Percentiles rank a stretch among this genome's conserved stretches.
phyloP scores from a whole-genome alignment of 164 flowering plant species.

The Magnolia sinica region DNA sequence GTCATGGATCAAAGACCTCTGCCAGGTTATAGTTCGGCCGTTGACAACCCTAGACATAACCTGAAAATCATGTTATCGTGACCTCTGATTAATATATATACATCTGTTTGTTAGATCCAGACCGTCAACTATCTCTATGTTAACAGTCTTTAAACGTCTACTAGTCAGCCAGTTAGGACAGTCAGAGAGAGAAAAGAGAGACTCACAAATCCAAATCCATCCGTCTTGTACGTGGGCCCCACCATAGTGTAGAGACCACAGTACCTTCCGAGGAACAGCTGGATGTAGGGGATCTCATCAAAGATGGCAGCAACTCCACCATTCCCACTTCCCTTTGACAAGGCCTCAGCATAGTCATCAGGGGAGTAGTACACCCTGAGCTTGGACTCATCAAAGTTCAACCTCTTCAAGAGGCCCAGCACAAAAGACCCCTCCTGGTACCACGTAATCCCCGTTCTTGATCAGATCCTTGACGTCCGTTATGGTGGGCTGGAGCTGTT shows the following conservation, averaged over 20 bases:
- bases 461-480: constrained; percentile 32
- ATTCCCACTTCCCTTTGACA: constrained; percentile 17
- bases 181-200: not conserved
- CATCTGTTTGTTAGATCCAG: not conserved
- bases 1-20: no score
- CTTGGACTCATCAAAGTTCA: constrained; percentile 11
- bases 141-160: not conserved
- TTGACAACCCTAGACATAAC: no score
- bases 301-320: constrained; percentile 28
- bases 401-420: not conserved
- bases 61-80: no score
- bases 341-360: constrained; percentile 25
- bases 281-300: constrained; percentile 30
- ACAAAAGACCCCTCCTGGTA: constrained; percentile 42
- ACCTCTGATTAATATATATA: no score
- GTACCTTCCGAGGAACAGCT: constrained; percentile 15
- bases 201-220: constrained; percentile 36
- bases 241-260: constrained; percentile 19
- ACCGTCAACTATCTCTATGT: no score
- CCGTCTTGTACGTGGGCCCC: constrained; percentile 20
- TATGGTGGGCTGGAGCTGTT: constrained; percentile 35
- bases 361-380: constrained; percentile 14
- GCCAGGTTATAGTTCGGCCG: no score
- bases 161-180: not conserved
- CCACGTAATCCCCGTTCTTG: constrained; percentile 24